Conservation (phyloP, 2,329 filamentous ascomycete species). For the Gliomastix tumulicola region DNA sequence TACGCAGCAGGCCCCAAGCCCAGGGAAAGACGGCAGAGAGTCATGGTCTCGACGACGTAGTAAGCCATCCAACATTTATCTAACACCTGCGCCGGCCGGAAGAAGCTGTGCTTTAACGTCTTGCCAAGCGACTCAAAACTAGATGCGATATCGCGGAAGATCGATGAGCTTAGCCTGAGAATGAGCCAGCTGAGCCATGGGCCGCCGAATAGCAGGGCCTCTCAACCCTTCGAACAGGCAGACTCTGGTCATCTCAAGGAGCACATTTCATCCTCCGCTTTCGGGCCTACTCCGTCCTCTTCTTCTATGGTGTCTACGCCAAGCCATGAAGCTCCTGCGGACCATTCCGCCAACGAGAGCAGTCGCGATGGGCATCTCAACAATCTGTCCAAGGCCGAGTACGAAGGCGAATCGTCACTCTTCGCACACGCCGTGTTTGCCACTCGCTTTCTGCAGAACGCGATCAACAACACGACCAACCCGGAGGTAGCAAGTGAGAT, state of each 20-base stretch:
- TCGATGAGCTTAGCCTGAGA: constrained; percentile 7
- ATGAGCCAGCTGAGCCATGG: constrained; percentile 5
- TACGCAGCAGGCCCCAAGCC: constrained; percentile 7
- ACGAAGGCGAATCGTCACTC: constrained; percentile 11
- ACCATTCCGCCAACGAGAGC: neutral
- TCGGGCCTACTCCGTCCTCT: constrained; percentile 4
- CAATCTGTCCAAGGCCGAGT: constrained; percentile 6
- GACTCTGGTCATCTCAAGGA: too few relatives aligned
- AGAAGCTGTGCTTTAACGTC: neutral
- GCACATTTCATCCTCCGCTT: neutral
- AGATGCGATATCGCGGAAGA: constrained; percentile 7
- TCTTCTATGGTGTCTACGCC: neutral
- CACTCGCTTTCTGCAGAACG: constrained; percentile 12
- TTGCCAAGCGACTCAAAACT: constrained; percentile 9
- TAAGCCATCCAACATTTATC: constrained; percentile 2
- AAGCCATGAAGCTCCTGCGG: neutral
- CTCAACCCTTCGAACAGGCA: neutral
- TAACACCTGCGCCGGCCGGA: neutral
- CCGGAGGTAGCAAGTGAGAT: constrained; percentile 11
- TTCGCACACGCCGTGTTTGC: constrained; percentile 13
- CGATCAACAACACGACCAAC: constrained; percentile 8
- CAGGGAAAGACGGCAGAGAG: constrained; percentile 6
- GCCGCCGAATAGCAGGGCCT: neutral
- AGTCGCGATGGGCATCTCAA: neutral
- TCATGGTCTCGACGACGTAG: constrained; percentile 10